Base-by-base conservation (phyloP, 2,329 filamentous ascomycete genomes). In the Podosphaera aphanis region DNA sequence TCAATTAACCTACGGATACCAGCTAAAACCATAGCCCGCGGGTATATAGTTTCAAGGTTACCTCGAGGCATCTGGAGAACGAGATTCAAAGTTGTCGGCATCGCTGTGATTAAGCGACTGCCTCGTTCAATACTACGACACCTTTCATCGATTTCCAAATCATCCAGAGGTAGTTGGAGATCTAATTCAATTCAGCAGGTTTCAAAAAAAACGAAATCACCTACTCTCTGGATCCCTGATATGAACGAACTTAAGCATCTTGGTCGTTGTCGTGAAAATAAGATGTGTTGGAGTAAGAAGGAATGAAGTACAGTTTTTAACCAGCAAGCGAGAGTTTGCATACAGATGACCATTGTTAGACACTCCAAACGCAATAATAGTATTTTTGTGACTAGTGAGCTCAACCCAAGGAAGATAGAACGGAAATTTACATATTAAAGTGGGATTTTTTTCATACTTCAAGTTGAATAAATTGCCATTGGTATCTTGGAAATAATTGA, bases 11-110 rank as follows among this genome's bases (percentile, higher is more conserved):
- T 73, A 42, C 90, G 74, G 47, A 98, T 92, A 21, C 85, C 86
- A 1, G 85, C 84, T 43, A 98, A 68, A 0, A 98, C 88, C 63
- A 98, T 78, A 13, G 88, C 88, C 49, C 90, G 73, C 15, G 90
- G 90, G 57, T 79, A 95, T 43, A 95, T 86, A 0, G 88, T 95
- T 62, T 98, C 90, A 1, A 95, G 65, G 53, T 98, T 98, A 18
- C 90, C 90, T 55, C 90, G 73, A 1, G 90, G 90, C 83, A 94
- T 94, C 60, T 98, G 90, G 2, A 98, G 66, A 0, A 93, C 74
- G 7, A 98, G 67, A 45, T 77, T 81, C 63, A 93, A 90, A 36
- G 76, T 80, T 2, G 83, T 83, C 1, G 90, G 88, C 61, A 93
- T 86, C 23, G 85, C 84, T 0, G 83, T 90, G 19, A 98, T 77